Evolutionary conservation across 257 asterid species (phyloP).

Genomic region (Nicotiana obtusifolia): DNA sequence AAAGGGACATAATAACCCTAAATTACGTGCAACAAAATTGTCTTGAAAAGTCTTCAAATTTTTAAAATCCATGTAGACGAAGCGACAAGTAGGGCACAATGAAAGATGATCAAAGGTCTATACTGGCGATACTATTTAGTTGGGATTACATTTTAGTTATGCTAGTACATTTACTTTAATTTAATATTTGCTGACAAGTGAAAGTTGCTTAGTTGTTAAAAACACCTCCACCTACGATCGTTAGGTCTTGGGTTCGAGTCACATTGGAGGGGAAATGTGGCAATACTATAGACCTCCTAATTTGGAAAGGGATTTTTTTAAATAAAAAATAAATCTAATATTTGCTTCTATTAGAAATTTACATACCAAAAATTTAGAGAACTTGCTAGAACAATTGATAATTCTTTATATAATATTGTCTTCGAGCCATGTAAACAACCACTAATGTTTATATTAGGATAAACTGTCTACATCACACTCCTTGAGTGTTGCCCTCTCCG

Average conservation of each 20-base stretch:
- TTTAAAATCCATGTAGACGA: background rate
- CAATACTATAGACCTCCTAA: too few relatives aligned
- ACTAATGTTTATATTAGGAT: too few relatives aligned
- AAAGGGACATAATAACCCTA: background rate
- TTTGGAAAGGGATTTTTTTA: too few relatives aligned
- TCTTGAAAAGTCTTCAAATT: background rate
- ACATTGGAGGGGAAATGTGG: too few relatives aligned
- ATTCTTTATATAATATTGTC: too few relatives aligned
- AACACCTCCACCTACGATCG: too few relatives aligned
- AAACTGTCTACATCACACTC: fast-evolving
- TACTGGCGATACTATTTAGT: background rate
- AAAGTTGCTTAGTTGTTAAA: too few relatives aligned
- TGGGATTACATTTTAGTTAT: background rate
- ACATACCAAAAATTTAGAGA: background rate
- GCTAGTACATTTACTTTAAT: background rate
- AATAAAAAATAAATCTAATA: too few relatives aligned
- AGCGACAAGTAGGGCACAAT: background rate
- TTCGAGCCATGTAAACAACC: too few relatives aligned
- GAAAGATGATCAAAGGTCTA: background rate
- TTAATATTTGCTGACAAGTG: too few relatives aligned
- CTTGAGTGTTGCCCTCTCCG: too few relatives aligned
- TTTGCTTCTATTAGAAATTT: background rate
- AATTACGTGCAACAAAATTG: background rate
- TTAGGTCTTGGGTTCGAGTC: too few relatives aligned
- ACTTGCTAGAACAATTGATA: background rate